Evolutionary conservation across 768 basidiomycete species (phyloP).

Genomic region (Hebeloma cylindrosporum): DNA sequence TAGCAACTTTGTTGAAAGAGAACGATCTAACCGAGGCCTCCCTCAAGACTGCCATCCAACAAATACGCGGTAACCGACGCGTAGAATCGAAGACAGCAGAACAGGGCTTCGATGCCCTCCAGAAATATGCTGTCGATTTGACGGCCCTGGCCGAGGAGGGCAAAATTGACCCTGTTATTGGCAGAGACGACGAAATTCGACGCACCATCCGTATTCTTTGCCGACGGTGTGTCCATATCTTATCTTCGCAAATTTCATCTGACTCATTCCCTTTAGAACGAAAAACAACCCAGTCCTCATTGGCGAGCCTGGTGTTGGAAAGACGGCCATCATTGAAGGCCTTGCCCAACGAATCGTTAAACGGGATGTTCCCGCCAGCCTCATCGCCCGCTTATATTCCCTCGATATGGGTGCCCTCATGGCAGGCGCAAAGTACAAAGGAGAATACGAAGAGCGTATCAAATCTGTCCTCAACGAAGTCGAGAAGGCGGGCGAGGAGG

Average conservation of each 20-base stretch:
- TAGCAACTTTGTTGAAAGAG: constrained; percentile 73
- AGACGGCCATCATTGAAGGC: constrained; percentile 94
- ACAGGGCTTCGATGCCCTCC: constrained; percentile 88
- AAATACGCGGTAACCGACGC: constrained; percentile 79
- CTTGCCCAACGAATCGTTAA: constrained; percentile 95
- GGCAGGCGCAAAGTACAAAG: constrained; percentile 92
- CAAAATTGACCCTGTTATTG: constrained; percentile 94
- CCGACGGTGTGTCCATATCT: constrained; percentile 65
- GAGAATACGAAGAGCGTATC: constrained; percentile 94
- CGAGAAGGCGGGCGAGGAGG: constrained; percentile 80
- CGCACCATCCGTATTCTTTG: constrained; percentile 83
- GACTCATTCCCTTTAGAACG: constrained; percentile 53
- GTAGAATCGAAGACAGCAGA: constrained; percentile 88
- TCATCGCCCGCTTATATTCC: constrained; percentile 76
- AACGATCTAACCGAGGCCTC: constrained; percentile 67
- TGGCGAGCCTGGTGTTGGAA: constrained; percentile 93
- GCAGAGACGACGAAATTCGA: constrained; percentile 90
- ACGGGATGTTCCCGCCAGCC: constrained; percentile 79
- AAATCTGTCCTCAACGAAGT: constrained; percentile 91
- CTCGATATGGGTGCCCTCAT: constrained; percentile 96
- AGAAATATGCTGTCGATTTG: constrained; percentile 85
- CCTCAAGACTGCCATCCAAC: constrained; percentile 74
- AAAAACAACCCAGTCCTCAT: constrained; percentile 98
- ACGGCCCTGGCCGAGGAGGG: constrained; percentile 88
- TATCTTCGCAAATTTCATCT: constrained; percentile 59